Conservation (phyloP, 2,329 filamentous ascomycete genomes). For the Neofusicoccum ribis region DNA sequence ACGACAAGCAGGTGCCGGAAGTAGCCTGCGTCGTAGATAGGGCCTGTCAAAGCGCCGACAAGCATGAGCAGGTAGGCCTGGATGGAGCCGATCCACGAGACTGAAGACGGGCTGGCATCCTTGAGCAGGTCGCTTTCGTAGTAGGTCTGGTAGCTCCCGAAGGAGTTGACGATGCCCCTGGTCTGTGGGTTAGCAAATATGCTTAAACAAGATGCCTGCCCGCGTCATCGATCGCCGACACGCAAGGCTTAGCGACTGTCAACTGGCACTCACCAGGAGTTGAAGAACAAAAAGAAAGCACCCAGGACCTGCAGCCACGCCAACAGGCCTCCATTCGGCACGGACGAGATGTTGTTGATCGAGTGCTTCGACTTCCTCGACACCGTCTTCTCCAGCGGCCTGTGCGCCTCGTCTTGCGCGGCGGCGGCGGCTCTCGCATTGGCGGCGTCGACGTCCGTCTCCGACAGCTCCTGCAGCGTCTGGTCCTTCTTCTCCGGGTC, state of each 20-base stretch:
- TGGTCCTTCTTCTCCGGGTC: conserved; percentile 8
- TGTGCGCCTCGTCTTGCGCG: not conserved
- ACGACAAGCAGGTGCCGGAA: conserved; percentile 44
- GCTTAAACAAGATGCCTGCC: too few relatives aligned
- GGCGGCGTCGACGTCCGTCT: not conserved
- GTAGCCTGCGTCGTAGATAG: conserved; percentile 52
- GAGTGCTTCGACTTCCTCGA: conserved; percentile 25
- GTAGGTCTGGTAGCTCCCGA: conserved; percentile 51
- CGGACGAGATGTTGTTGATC: conserved; percentile 43
- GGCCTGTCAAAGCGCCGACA: conserved; percentile 48
- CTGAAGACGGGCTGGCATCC: conserved; percentile 43
- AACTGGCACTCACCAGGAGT: conserved; percentile 41
- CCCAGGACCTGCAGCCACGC: conserved; percentile 53
- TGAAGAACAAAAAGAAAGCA: conserved; percentile 51
- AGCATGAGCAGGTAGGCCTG: conserved; percentile 50
- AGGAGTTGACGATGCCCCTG: conserved; percentile 49
- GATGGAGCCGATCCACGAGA: conserved; percentile 53
- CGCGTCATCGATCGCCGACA: too few relatives aligned
- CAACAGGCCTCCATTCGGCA: conserved; percentile 48
- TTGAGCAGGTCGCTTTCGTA: conserved; percentile 46
- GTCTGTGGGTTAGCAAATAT: too few relatives aligned
- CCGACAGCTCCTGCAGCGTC: not conserved
- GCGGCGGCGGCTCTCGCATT: not conserved
- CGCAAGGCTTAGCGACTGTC: not conserved
- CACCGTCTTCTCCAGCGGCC: not conserved